These are phyloP conservation scores for Fomitopsis schrenkii DNA, from an alignment of 1,284 basidiomycete species.

Conservation along the genomic window DNA sequence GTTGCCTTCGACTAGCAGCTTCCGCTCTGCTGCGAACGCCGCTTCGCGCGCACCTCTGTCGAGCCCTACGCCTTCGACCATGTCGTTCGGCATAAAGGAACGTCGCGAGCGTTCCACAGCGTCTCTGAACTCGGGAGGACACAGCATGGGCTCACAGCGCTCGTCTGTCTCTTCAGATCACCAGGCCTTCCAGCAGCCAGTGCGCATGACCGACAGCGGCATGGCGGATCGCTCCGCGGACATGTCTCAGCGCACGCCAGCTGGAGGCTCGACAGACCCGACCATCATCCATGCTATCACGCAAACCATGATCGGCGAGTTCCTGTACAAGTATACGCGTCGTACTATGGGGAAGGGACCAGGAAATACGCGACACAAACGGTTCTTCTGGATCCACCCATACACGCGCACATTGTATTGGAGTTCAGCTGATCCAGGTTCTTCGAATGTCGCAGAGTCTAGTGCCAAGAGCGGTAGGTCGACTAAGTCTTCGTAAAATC, in stretches of 20 bases:
- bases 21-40: constrained; percentile 67
- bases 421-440: constrained; percentile 93
- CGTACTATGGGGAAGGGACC: constrained; percentile 88
- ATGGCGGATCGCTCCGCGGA: constrained; percentile 30
- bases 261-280: constrained; percentile 69
- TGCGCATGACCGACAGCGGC: constrained; percentile 21
- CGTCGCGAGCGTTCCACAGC: constrained; percentile 57
- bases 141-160: constrained; percentile 62
- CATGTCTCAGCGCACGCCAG: constrained; percentile 19
- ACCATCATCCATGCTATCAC: constrained; percentile 93
- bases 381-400: constrained; percentile 99
- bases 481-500: constrained; percentile 4
- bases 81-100: constrained; percentile 43
- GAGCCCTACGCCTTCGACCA: constrained; percentile 32
- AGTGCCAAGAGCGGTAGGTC: constrained; percentile 93
- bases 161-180: constrained; percentile 79
- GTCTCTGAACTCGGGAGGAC: constrained; percentile 58
- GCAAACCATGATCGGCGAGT: constrained; percentile 99
- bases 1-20: constrained; percentile 74
- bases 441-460: constrained; percentile 81
- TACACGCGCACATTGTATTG: constrained; percentile 98
- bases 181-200: constrained; percentile 35
- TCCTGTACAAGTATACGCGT: constrained; percentile 96
- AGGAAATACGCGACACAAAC: constrained; percentile 86
- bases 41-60: constrained; percentile 44